These are phyloP conservation scores for Tuber magnatum DNA, from an alignment of 495 filamentous ascomycete species.

Conservation along the genomic window DNA sequence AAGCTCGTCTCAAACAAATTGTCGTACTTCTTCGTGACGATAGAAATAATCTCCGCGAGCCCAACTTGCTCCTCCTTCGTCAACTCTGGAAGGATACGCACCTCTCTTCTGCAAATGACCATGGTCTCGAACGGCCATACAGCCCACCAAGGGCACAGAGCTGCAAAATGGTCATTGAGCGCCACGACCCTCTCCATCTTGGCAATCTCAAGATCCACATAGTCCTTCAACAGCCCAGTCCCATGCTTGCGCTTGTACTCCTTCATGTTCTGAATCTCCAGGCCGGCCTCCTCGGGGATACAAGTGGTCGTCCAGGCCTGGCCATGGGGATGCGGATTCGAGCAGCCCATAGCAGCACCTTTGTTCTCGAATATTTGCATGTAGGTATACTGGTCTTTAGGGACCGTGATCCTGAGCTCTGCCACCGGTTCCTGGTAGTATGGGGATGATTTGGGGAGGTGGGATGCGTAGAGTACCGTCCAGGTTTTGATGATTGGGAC, in stretches of 20 bases:
- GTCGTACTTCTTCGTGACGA: constrained; percentile 84
- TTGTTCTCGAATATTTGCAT: constrained; percentile 99
- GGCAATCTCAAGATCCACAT: constrained; percentile 70
- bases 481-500: constrained; percentile 72
- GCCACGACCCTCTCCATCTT: constrained; percentile 82
- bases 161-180: constrained; percentile 72
- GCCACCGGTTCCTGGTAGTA: constrained; percentile 51
- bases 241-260: constrained; percentile 71
- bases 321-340: constrained; percentile 94
- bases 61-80: constrained; percentile 56
- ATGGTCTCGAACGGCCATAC: constrained; percentile 96
- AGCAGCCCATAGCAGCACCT: constrained; percentile 95
- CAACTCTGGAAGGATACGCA: constrained; percentile 73
- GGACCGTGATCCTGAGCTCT: constrained; percentile 49
- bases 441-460: constrained; percentile 66
- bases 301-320: constrained; percentile 92
- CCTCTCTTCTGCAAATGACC: constrained; percentile 74
- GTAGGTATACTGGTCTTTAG: constrained; percentile 77
- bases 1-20: constrained; percentile 96
- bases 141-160: constrained; percentile 94
- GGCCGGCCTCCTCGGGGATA: constrained; percentile 75
- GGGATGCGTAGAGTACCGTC: constrained; percentile 77
- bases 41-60: constrained; percentile 75
- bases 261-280: constrained; percentile 67
- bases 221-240: constrained; percentile 71